These are phyloP conservation scores for Fomitopsis pulvina DNA, from an alignment of 768 basidiomycete genomes.

Conservation along the genomic window DNA sequence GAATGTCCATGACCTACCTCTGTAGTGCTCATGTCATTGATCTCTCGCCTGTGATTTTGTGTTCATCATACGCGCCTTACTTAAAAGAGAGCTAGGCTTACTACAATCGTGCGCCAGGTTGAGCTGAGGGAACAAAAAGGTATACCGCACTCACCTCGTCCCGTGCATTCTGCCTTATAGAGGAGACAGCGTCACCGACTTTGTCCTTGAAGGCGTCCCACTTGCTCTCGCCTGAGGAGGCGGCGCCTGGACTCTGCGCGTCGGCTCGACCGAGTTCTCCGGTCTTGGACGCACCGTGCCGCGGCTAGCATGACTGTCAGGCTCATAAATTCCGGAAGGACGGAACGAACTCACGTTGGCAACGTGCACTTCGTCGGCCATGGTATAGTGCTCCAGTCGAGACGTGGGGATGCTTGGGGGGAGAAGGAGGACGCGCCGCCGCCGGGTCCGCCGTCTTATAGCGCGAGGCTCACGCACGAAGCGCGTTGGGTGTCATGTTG, in stretches of 20 bases:
- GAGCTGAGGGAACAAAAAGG: neutral
- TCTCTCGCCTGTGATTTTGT: neutral
- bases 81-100: neutral
- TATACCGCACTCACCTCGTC: neutral
- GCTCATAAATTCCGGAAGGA: neutral
- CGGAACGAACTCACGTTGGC: neutral
- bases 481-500: no score
- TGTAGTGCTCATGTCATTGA: neutral
- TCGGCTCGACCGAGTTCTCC: neutral
- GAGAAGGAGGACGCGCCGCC: neutral
- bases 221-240: neutral
- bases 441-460: neutral
- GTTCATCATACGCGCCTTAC: neutral
- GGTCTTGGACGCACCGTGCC: neutral
- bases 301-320: neutral
- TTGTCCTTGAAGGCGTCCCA: slow-evolving; percentile 2
- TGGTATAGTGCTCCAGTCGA: neutral
- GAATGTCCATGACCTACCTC: neutral
- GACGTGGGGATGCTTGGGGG: neutral
- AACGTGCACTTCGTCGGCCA: neutral
- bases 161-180: neutral
- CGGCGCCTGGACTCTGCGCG: no score
- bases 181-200: neutral
- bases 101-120: neutral
- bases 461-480: neutral